Evolutionary conservation across 2,329 filamentous ascomycete species (phyloP), one percentile per base, ranked within the genome.

Genomic region (Talaromyces amestolkiae): DNA sequence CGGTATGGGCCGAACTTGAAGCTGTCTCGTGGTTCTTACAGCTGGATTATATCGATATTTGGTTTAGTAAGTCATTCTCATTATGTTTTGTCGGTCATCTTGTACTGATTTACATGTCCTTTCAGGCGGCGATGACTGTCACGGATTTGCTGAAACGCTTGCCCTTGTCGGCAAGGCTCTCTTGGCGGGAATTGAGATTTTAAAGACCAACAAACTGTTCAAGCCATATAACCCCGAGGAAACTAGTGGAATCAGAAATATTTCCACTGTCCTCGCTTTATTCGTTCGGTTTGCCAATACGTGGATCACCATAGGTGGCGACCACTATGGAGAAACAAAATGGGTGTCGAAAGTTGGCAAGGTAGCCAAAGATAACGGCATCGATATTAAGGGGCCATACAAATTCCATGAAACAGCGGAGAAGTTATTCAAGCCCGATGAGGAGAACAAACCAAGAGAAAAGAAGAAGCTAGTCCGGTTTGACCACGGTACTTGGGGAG

Each of bases 101-200:
- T 64, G 7, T 56, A 61, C 47, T 61, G 9, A 59, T 10, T 15
- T n/a, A 39, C 31, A 24, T 37, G n/a, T 51, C 9, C 4, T n/a
- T 6, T 39, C 56, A 65, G 63, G 60, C 8, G 58, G 56, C 31
- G 63, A 65, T 56, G 58, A 65, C 39, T 31, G 58, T 31, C 58
- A 35, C 27, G 63, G 58, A 56, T 47, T 47, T 33, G 24, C 45
- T 35, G 63, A 56, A 61, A 61, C 58, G 6, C 54, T 65, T 61
- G 43, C 58, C 39, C 33, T 61, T 19, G 13, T 65, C 27, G 63
- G 63, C 37, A 65, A 61, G 39, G 63, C 63, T 61, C 58, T 65
- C 22, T 31, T 65, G 47, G 61, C 63, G 22, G 58, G 63, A 19
- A 49, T 65, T 31, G 8, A 24, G 1, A 19, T 65, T 6, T 47